Evolutionary conservation across 768 basidiomycete genomes (phyloP).

Genomic region (Coprinopsis sp.): DNA sequence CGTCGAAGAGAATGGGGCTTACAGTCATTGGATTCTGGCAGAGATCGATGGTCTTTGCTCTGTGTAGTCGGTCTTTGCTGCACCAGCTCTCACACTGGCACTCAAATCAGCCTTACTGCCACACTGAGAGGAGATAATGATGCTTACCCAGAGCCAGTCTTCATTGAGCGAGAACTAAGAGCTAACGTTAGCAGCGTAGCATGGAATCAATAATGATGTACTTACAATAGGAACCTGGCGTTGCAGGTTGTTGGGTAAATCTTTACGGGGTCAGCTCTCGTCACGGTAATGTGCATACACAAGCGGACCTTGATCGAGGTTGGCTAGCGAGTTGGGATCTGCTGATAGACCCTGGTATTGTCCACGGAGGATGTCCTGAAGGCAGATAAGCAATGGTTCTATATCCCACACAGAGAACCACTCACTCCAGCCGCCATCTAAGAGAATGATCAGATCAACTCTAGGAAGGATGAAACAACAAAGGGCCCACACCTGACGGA

Average conservation of each 20-base stretch:
- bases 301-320: slow-evolving; percentile 80
- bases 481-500: slow-evolving; percentile 64
- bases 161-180: slow-evolving; percentile 78
- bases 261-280: slow-evolving; percentile 31
- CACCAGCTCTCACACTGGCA: slow-evolving; percentile 97
- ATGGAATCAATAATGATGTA: slow-evolving; percentile 8
- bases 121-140: neutral
- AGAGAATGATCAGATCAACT: slow-evolving; percentile 2
- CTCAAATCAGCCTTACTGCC: neutral
- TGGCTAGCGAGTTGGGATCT: slow-evolving; percentile 91
- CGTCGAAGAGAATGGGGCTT: slow-evolving; percentile 20
- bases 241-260: slow-evolving; percentile 95
- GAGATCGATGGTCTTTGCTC: slow-evolving; percentile 89
- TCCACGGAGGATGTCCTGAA: slow-evolving; percentile 79
- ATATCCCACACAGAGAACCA: neutral
- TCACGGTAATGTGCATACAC: neutral
- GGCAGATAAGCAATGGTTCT: slow-evolving; percentile 5
- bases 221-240: slow-evolving; percentile 88
- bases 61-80: slow-evolving; percentile 78
- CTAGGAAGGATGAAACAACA: neutral
- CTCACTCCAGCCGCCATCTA: slow-evolving; percentile 51
- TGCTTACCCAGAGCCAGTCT: slow-evolving; percentile 91
- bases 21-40: slow-evolving; percentile 97
- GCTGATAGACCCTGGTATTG: slow-evolving; percentile 92
- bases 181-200: neutral